These are phyloP conservation scores for Mortierella sp. DNA, from an alignment of 371 early-diverging fungal species.

Conservation along the genomic window DNA sequence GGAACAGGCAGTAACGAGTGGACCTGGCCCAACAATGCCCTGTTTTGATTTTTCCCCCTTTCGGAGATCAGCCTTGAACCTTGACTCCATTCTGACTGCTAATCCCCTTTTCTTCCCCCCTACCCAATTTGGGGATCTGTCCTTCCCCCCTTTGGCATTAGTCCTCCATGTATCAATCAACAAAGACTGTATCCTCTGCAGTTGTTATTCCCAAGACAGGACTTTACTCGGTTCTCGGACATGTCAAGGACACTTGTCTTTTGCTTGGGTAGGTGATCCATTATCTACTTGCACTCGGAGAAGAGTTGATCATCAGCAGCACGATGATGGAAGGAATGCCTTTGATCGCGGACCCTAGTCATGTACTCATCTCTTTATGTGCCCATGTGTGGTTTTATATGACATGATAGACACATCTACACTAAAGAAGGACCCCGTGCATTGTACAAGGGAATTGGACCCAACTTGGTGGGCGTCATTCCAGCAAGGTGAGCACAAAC, in stretches of 20 bases:
- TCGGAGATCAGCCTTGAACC: slow-evolving; percentile 1
- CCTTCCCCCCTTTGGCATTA: slow-evolving; percentile 9
- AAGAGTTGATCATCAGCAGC: not conserved
- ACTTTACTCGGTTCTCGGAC: slow-evolving; percentile 55
- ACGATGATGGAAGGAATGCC: not conserved
- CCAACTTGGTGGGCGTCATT: slow-evolving; percentile 92
- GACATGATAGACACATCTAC: slow-evolving; percentile 67
- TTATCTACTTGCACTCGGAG: not conserved
- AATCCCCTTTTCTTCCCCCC: slow-evolving; percentile 12
- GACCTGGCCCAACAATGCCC: not conserved
- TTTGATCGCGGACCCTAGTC: not conserved
- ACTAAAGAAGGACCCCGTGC: slow-evolving; percentile 86
- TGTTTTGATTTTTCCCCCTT: not conserved
- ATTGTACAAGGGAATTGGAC: slow-evolving; percentile 93
- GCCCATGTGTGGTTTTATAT: not conserved
- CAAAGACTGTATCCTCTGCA: slow-evolving; percentile 16
- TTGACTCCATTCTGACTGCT: not conserved
- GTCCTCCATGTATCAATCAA: slow-evolving; percentile 61
- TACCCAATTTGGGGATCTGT: not conserved
- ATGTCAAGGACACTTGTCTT: slow-evolving; percentile 67
- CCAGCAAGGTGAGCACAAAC: slow-evolving; percentile 76
- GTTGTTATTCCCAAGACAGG: slow-evolving; percentile 24
- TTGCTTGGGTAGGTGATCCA: slow-evolving; percentile 58
- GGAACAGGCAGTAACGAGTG: not conserved
- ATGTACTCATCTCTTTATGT: not conserved